phyloP scores from a whole-genome alignment of 805 yeast genomes.

The Starmerella tilneyi region DNA sequence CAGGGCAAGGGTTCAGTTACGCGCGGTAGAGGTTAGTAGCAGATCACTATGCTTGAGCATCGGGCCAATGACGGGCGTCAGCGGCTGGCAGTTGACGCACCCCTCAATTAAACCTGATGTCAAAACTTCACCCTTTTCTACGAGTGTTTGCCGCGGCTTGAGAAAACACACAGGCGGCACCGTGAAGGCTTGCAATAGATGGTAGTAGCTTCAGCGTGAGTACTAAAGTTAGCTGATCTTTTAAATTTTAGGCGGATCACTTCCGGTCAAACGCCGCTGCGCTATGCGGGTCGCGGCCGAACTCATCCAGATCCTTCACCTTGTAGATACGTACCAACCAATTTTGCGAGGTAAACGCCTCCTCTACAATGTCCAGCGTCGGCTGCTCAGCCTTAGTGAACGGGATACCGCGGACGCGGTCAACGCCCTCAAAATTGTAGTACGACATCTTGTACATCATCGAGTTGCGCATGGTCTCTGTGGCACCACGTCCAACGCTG shows the following conservation, averaged over 20 bases:
- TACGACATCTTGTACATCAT: conserved; percentile 91
- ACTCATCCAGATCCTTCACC: conserved; percentile 75
- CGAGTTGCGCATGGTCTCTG: conserved; percentile 77
- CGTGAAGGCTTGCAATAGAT: too few species aligned
- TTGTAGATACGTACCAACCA: conserved; percentile 94
- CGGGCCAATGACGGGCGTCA: too few species aligned
- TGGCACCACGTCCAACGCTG: conserved; percentile 69
- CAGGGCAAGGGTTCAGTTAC: background rate
- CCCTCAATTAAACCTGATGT: too few species aligned
- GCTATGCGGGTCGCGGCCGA: conserved; percentile 54
- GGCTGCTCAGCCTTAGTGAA: conserved; percentile 43
- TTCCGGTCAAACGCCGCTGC: conserved; percentile 15
- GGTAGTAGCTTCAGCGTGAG: too few species aligned
- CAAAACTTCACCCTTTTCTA: too few species aligned
- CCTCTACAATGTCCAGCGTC: conserved; percentile 69
- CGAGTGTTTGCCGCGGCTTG: too few species aligned
- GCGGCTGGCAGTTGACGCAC: too few species aligned
- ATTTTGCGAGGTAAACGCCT: conserved; percentile 89
- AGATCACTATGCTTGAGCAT: too few species aligned
- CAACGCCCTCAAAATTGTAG: conserved; percentile 65
- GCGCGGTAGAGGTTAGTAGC: too few species aligned
- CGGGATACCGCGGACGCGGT: conserved; percentile 80
- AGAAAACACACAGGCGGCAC: too few species aligned
- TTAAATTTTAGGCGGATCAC: background rate
- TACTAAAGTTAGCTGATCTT: too few species aligned